Percentiles rank a stretch among this genome's conserved stretches.
Conservation (phyloP, 805 yeast species). For the Pichia phayaonensis region DNA sequence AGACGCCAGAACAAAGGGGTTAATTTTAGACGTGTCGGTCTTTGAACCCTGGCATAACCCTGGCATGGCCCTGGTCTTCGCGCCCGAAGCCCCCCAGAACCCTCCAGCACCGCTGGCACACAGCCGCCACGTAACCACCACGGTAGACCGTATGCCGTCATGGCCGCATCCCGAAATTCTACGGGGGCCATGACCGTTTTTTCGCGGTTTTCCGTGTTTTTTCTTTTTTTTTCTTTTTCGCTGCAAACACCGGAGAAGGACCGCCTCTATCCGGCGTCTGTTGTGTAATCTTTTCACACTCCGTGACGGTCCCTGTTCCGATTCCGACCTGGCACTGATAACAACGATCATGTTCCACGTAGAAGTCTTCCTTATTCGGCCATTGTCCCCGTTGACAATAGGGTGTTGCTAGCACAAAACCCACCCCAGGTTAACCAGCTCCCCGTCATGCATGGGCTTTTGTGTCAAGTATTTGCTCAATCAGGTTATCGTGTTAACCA, state of each 20-base stretch:
- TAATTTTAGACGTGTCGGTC: too few species aligned
- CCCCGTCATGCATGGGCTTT: not conserved
- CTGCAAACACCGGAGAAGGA: not conserved
- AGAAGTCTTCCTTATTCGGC: not conserved
- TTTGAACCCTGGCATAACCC: too few species aligned
- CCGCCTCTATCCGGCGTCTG: not conserved
- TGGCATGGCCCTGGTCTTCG: too few species aligned
- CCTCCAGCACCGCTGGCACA: too few species aligned
- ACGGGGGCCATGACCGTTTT: not conserved
- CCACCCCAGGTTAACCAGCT: too few species aligned
- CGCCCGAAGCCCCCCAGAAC: too few species aligned
- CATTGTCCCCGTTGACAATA: too few species aligned
- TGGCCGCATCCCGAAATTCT: not conserved
- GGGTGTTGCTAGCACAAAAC: too few species aligned
- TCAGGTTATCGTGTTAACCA: not conserved
- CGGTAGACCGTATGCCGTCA: too few species aligned
- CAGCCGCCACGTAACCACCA: too few species aligned
- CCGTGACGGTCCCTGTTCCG: not conserved
- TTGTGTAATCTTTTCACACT: not conserved
- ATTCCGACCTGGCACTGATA: not conserved
- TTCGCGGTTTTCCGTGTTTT: not conserved
- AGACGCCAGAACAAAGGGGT: too few species aligned
- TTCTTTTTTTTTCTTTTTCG: not conserved
- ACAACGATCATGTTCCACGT: not conserved
- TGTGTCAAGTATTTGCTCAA: not conserved